Evolutionary conservation across 257 asterid species (phyloP).

Genomic region (Penstemon eatonii): DNA sequence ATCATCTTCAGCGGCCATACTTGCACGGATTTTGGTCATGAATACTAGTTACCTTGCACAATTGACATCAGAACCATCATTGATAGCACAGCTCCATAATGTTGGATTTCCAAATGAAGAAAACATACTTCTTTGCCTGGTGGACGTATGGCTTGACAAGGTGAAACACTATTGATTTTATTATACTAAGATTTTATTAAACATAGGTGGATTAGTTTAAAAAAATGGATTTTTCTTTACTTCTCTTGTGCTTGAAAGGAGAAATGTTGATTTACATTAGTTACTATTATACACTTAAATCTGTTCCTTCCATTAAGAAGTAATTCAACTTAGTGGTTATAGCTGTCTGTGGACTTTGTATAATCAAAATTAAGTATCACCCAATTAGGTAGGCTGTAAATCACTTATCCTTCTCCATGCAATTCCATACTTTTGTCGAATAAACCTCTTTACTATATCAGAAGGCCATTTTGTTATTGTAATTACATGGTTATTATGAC

Average conservation of each 20-base stretch:
- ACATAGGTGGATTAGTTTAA: not conserved
- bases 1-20: slow-evolving; percentile 82
- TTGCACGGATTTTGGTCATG: slow-evolving; percentile 91
- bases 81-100: slow-evolving; percentile 64
- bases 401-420: not conserved
- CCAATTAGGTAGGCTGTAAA: not conserved
- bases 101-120: slow-evolving; percentile 79
- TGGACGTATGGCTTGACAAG: slow-evolving; percentile 96
- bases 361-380: no score
- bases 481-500: not conserved
- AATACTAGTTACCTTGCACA: slow-evolving; percentile 87
- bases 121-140: slow-evolving; percentile 85
- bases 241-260: slow-evolving; percentile 7
- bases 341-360: not conserved
- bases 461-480: not conserved
- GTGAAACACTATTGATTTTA: slow-evolving; percentile 34
- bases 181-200: not conserved
- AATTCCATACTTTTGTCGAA: no score
- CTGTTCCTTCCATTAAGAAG: not conserved
- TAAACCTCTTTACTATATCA: no score
- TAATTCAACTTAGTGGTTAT: not conserved
- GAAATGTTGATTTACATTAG: slow-evolving; percentile 8
- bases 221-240: slow-evolving; percentile 17
- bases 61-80: slow-evolving; percentile 73
- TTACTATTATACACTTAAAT: slow-evolving; percentile 1